Percentiles rank a stretch among this genome's conserved stretches.
phyloP scores from a whole-genome alignment of 495 filamentous ascomycete genomes.

The Aspergillus affinis region DNA sequence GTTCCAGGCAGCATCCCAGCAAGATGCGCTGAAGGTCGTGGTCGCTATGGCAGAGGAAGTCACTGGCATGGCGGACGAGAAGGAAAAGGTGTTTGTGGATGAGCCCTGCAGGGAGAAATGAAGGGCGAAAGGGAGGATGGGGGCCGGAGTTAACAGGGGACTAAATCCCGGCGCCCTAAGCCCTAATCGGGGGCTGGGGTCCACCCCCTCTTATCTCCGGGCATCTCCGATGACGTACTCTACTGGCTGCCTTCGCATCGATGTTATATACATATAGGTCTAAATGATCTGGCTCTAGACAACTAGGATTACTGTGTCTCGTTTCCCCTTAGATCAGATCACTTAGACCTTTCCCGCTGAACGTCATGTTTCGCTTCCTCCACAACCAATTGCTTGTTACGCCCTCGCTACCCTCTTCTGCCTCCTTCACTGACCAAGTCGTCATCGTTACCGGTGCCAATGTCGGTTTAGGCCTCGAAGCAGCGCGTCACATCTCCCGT shows the following conservation, averaged over 20 bases:
- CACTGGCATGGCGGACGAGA: neutral
- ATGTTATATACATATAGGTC: too few relatives aligned
- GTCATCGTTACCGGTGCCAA: slow-evolving; percentile 55
- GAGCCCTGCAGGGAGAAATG: too few relatives aligned
- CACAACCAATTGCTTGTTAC: slow-evolving; percentile 48
- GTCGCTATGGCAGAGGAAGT: neutral
- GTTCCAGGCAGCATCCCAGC: neutral
- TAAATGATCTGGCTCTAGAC: too few relatives aligned
- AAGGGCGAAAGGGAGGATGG: too few relatives aligned
- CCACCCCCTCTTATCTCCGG: too few relatives aligned
- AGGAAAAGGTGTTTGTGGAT: neutral
- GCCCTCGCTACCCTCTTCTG: slow-evolving; percentile 29
- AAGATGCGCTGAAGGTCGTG: slow-evolving; percentile 1
- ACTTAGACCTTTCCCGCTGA: neutral
- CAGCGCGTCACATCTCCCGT: slow-evolving; percentile 46
- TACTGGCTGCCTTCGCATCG: too few relatives aligned
- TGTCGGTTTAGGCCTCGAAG: slow-evolving; percentile 53
- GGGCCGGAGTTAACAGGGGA: too few relatives aligned
- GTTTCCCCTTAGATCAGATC: neutral
- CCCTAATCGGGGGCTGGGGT: too few relatives aligned
- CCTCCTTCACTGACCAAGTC: slow-evolving; percentile 39
- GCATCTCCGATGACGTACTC: too few relatives aligned
- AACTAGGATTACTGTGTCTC: too few relatives aligned
- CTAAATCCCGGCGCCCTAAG: too few relatives aligned
- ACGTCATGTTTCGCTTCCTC: slow-evolving; percentile 29